Conservation (phyloP, 345 rosid genomes). For the Rubroshorea leprosula region DNA sequence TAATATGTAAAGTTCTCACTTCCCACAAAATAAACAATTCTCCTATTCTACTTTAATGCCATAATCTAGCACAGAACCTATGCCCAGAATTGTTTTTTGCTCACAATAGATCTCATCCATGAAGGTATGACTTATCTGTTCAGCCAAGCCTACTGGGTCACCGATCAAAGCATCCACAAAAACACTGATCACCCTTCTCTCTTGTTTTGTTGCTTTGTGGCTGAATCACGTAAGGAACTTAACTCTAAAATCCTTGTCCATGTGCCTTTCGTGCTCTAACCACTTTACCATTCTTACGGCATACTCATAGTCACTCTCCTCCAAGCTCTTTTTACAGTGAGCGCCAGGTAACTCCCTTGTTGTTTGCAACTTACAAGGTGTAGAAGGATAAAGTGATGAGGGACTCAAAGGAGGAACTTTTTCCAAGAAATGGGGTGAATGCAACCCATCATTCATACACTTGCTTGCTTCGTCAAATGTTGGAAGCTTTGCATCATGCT, state of each 20-base stretch:
- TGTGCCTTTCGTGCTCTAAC: slow-evolving; percentile 46
- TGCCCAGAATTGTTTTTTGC: slow-evolving; percentile 19
- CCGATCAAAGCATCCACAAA: slow-evolving; percentile 40
- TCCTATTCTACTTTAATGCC: slow-evolving; percentile 22
- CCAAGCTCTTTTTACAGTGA: slow-evolving; percentile 27
- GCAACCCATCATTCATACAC: slow-evolving; percentile 17
- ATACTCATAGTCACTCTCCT: slow-evolving; percentile 41
- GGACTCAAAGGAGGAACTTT: slow-evolving; percentile 15
- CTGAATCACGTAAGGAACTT: slow-evolving; percentile 64
- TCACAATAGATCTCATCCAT: slow-evolving; percentile 33
- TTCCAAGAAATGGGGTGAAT: no score
- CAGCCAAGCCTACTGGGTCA: slow-evolving; percentile 50
- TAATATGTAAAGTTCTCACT: background rate
- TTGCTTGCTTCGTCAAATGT: slow-evolving; percentile 7
- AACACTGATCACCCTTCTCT: slow-evolving; percentile 48
- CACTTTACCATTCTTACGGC: slow-evolving; percentile 40
- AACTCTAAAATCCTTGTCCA: slow-evolving; percentile 43
- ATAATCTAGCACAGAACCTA: slow-evolving; percentile 25
- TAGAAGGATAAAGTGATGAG: slow-evolving; percentile 31
- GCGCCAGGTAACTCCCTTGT: slow-evolving; percentile 13
- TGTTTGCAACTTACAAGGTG: slow-evolving; percentile 32
- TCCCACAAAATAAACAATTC: background rate
- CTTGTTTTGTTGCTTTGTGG: slow-evolving; percentile 47
- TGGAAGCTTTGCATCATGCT: slow-evolving; percentile 12
- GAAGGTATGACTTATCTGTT: slow-evolving; percentile 45